Percentiles rank a stretch among this genome's conserved stretches.
Evolutionary conservation across 2,329 filamentous ascomycete genomes (phyloP).

Genomic region (Trichoderma gracile): DNA sequence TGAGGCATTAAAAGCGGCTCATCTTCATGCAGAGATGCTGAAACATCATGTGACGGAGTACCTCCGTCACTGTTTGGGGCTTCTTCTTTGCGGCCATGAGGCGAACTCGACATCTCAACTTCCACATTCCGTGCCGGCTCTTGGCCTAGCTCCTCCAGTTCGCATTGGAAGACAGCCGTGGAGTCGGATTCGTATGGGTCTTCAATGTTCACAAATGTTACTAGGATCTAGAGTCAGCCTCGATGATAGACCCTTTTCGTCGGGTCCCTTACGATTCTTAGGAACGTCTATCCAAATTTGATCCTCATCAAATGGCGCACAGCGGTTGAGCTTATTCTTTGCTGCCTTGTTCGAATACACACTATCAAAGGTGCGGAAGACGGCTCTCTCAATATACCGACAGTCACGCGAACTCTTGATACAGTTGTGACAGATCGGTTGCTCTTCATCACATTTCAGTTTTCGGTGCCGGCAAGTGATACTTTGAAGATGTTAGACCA

Average conservation of each 20-base stretch:
- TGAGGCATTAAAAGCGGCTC: not conserved
- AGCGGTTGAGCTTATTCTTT: not conserved
- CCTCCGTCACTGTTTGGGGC: not conserved
- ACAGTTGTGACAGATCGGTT: conserved; percentile 4
- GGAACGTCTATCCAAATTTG: conserved; percentile 13
- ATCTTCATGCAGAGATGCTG: not conserved
- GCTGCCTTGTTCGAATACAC: not conserved
- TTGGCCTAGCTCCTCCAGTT: not conserved
- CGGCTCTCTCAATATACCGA: conserved; percentile 1
- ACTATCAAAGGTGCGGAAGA: conserved; percentile 3
- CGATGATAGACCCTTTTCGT: no score
- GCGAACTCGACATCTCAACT: not conserved
- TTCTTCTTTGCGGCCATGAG: not conserved
- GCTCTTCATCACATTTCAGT: conserved; percentile 12
- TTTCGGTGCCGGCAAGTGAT: conserved; percentile 15
- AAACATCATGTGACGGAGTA: not conserved
- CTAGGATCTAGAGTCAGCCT: not conserved
- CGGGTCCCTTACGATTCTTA: not conserved
- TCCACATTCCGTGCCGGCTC: not conserved
- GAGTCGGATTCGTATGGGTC: conserved; percentile 15
- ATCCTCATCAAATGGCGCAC: not conserved
- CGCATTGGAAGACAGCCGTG: not conserved
- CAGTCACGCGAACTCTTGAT: conserved; percentile 13
- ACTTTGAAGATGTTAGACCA: not conserved
- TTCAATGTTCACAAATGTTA: conserved; percentile 16